Evolutionary conservation across 441 rosid genomes (phyloP).

Genomic region (Croton laevigatus): DNA sequence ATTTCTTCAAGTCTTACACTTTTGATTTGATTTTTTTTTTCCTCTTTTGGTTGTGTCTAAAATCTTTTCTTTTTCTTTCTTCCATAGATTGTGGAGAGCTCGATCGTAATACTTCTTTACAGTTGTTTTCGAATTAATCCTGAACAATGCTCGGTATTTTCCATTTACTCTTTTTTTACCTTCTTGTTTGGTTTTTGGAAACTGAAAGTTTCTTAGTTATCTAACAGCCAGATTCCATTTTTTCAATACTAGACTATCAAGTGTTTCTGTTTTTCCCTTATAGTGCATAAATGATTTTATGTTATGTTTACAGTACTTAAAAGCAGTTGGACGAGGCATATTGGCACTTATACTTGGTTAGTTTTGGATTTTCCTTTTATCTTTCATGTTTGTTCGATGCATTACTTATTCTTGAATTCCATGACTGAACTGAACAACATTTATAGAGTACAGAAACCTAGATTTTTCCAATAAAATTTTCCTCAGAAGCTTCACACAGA

Average conservation of each 20-base stretch:
- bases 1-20: neutral
- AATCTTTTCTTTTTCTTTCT: neutral
- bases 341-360: slow-evolving; percentile 63
- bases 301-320: slow-evolving; percentile 49
- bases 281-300: neutral
- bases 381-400: neutral
- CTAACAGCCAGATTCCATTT: neutral
- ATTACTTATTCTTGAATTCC: neutral
- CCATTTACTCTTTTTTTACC: slow-evolving; percentile 1
- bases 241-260: neutral
- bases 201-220: neutral
- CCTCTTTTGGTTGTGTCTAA: too few relatives aligned
- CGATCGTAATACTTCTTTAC: slow-evolving; percentile 44
- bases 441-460: neutral
- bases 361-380: slow-evolving; percentile 23
- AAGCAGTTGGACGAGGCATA: slow-evolving; percentile 54
- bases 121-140: slow-evolving; percentile 54
- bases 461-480: neutral
- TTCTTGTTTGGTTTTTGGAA: neutral
- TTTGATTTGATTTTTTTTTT: neutral
- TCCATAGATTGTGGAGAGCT: slow-evolving; percentile 36
- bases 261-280: neutral
- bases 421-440: neutral
- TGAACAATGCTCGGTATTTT: slow-evolving; percentile 54
- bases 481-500: neutral